A percentile compares a stretch with the other conserved stretches of the same genome.
These are phyloP conservation scores for Penicillium psychrofluorescens DNA, from an alignment of 495 filamentous ascomycete genomes.

Conservation along the genomic window DNA sequence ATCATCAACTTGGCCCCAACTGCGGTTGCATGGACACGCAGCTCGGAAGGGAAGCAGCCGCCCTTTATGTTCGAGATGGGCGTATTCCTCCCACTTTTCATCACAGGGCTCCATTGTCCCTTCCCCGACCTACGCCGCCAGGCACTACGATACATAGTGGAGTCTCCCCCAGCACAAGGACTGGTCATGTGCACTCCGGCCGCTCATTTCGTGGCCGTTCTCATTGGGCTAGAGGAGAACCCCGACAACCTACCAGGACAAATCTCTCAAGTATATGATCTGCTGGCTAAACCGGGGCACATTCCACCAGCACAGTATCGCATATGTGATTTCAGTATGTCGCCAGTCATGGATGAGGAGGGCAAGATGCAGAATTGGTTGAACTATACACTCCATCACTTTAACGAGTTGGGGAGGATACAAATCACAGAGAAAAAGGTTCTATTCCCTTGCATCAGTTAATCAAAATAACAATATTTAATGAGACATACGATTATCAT, in stretches of 20 bases:
- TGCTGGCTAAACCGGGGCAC: conserved; percentile 3
- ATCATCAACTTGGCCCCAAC: conserved; percentile 12
- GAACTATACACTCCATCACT: conserved; percentile 3
- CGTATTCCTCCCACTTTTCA: conserved; percentile 40
- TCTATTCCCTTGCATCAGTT: too few species aligned
- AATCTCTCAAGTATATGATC: background rate
- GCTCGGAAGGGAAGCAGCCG: conserved; percentile 10
- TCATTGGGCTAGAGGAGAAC: conserved; percentile 11
- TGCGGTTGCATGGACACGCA: conserved; percentile 10
- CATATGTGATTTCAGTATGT: conserved; percentile 9
- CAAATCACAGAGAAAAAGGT: background rate
- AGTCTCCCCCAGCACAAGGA: conserved; percentile 18
- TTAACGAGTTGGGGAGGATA: conserved; percentile 4
- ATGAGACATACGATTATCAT: too few species aligned
- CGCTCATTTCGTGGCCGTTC: conserved; percentile 5
- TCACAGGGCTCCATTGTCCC: conserved; percentile 42
- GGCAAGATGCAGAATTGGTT: conserved; percentile 1
- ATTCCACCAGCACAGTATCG: conserved; percentile 4
- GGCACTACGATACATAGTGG: conserved; percentile 29
- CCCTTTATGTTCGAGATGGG: conserved; percentile 47
- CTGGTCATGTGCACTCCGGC: conserved; percentile 16
- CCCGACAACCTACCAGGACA: background rate
- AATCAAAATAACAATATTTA: too few species aligned
- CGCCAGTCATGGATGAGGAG: conserved; percentile 2
- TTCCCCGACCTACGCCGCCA: conserved; percentile 34